phyloP scores from a whole-genome alignment of 1,284 basidiomycete genomes.

The Papiliotrema nemorosa region DNA sequence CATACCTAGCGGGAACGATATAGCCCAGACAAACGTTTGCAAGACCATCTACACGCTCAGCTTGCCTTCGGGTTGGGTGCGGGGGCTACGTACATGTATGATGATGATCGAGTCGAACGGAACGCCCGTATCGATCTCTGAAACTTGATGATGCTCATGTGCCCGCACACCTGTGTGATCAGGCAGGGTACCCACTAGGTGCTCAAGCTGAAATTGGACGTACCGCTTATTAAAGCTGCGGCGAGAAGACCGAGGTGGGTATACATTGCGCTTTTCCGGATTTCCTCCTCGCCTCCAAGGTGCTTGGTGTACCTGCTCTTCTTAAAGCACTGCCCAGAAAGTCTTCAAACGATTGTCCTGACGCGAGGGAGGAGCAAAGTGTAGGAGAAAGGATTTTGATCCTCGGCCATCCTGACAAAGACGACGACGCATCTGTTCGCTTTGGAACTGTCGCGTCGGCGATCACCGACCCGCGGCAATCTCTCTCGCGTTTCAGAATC shows the following conservation, averaged over 20 bases:
- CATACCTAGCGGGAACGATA: constrained; percentile 83
- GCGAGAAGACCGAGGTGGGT: neutral
- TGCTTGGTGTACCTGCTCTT: neutral
- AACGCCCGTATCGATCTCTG: constrained; percentile 63
- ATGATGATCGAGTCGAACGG: constrained; percentile 72
- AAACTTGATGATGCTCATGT: constrained; percentile 59
- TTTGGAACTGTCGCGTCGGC: neutral
- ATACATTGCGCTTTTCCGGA: neutral
- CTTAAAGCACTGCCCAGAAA: neutral
- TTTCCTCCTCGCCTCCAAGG: neutral
- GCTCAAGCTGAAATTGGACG: neutral
- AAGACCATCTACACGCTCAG: constrained; percentile 55
- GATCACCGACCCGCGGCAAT: neutral
- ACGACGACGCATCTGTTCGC: neutral
- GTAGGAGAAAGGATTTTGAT: neutral
- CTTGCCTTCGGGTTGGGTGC: neutral
- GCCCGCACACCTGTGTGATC: constrained; percentile 20
- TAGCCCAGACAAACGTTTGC: constrained; percentile 72
- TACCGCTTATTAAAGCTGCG: neutral
- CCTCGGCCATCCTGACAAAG: neutral
- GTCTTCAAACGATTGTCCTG: neutral
- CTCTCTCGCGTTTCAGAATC: too few relatives aligned
- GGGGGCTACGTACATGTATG: constrained; percentile 56
- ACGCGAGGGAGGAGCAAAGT: neutral
- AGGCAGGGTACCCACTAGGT: neutral